phyloP scores from a whole-genome alignment of 306 rosid genomes.

The Abrus precatorius region DNA sequence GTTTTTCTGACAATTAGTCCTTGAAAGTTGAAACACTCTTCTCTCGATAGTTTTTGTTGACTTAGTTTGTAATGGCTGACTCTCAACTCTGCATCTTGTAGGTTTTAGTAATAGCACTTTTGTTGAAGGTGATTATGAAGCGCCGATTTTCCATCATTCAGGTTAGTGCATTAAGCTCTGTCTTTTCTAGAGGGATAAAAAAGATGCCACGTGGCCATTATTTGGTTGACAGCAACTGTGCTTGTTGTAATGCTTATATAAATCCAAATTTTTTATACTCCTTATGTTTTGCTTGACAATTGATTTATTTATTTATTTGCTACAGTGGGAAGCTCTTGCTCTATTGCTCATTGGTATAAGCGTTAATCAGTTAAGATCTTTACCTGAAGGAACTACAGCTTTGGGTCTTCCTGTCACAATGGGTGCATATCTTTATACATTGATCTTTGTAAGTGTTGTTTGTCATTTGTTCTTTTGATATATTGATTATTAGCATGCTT shows the following conservation, averaged over 20 bases:
- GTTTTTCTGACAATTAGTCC: constrained; percentile 25
- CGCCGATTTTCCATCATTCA: constrained; percentile 94
- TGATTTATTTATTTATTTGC: constrained; percentile 48
- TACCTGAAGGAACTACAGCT: constrained; percentile 81
- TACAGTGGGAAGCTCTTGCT: constrained; percentile 99
- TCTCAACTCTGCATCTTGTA: constrained; percentile 56
- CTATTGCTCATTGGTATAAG: constrained; percentile 94
- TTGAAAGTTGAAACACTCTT: constrained; percentile 35
- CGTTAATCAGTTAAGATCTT: constrained; percentile 86
- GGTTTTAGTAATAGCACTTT: constrained; percentile 99
- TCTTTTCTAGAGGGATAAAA: constrained; percentile 18
- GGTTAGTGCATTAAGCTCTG: constrained; percentile 60
- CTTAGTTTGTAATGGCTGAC: constrained; percentile 42
- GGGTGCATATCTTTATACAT: constrained; percentile 82
- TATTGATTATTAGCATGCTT: constrained; percentile 19
- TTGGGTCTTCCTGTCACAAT: constrained; percentile 81
- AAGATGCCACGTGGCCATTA: not conserved
- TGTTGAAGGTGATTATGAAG: constrained; percentile 91
- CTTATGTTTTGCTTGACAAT: constrained; percentile 26
- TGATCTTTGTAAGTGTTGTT: constrained; percentile 80
- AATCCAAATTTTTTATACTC: constrained; percentile 29
- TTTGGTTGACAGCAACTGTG: constrained; percentile 26
- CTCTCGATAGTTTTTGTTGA: constrained; percentile 42
- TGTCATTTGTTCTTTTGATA: constrained; percentile 36
- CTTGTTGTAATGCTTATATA: constrained; percentile 35